Evolutionary conservation across 2,329 filamentous ascomycete species (phyloP), one percentile per base, ranked within the genome.

Genomic region (Aureobasidium musti): DNA sequence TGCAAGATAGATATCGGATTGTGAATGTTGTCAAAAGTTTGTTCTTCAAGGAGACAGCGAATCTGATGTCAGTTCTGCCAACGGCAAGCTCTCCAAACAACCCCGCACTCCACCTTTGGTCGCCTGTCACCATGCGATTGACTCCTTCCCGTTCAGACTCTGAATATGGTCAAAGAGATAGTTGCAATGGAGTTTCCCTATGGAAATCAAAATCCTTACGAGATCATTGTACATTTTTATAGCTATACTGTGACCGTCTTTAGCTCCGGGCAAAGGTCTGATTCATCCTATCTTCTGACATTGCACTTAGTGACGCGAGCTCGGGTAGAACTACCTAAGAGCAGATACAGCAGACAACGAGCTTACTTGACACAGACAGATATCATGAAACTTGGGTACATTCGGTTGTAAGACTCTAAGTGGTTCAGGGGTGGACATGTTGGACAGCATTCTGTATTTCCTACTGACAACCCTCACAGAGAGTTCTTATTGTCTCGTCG

Each of bases 31-130:
- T 33, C 23, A 6, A 59, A n/a, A n/a, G 14, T 30, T 45, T 45
- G 39, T 43, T 59, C 5, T 14, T n/a, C 37, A 28, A 45, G 37
- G 54, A 59, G 39, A 19, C 54, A 43, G 19, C 54, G 54, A 59
- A 37, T 43, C 54, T 59, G 54, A 45, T 45, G 37, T 59, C 54
- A 57, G 37, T 59, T 21, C 23, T 39, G 52, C 19, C 52, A 56
- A 53, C 50, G 50, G 52, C 52, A 54, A 41, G 53, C 53, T 39
- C 52, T 59, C 37, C 28, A 43, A 39, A 30, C 54, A 19, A 59
- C 54, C 54, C 54, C 54, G 54, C 54, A 59, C 39, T 33, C 54
- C 26, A 23, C 35, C 35, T 53, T 35, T 28, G 23, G 49, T 7
- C 14, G 26, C 5, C 21, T 8, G 17, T 19, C 43, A 45, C 17